A percentile compares a stretch with the other conserved stretches of the same genome.
phyloP scores from a whole-genome alignment of 371 early-diverging fungal species.

The Syncephalis plumigaleata region DNA sequence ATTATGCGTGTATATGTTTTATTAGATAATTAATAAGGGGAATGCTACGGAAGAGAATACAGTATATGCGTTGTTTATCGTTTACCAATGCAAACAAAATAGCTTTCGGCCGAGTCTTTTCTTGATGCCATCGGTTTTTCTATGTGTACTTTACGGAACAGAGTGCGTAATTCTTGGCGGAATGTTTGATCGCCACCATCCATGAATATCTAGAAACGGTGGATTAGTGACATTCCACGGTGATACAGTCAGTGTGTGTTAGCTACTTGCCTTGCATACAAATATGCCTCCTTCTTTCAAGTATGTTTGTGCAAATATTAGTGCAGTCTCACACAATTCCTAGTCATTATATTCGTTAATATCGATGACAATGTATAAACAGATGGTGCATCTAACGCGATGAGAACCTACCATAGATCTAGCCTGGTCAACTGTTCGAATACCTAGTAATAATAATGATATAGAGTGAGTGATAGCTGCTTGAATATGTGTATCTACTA shows the following conservation, averaged over 20 bases:
- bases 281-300: conserved; percentile 41
- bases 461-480: background rate
- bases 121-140: conserved; percentile 56
- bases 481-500: background rate
- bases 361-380: background rate
- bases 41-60: too few species aligned
- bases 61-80: too few species aligned
- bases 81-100: conserved; percentile 34
- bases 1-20: too few species aligned
- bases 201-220: conserved; percentile 28
- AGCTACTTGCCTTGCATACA: conserved; percentile 41
- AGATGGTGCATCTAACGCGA: conserved; percentile 6
- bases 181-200: conserved; percentile 38
- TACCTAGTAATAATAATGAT: conserved; percentile 5
- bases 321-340: conserved; percentile 49
- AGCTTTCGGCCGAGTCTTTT: conserved; percentile 57
- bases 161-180: conserved; percentile 15
- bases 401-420: conserved; percentile 24
- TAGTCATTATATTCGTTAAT: conserved; percentile 1
- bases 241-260: background rate
- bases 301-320: conserved; percentile 36
- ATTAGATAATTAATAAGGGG: too few species aligned
- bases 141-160: conserved; percentile 26
- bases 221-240: conserved; percentile 1
- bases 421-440: conserved; percentile 27